Evolutionary conservation across 2,329 filamentous ascomycete genomes (phyloP), one percentile per base, ranked within the genome.

Genomic region (Berkeleyomyces rouxiae): DNA sequence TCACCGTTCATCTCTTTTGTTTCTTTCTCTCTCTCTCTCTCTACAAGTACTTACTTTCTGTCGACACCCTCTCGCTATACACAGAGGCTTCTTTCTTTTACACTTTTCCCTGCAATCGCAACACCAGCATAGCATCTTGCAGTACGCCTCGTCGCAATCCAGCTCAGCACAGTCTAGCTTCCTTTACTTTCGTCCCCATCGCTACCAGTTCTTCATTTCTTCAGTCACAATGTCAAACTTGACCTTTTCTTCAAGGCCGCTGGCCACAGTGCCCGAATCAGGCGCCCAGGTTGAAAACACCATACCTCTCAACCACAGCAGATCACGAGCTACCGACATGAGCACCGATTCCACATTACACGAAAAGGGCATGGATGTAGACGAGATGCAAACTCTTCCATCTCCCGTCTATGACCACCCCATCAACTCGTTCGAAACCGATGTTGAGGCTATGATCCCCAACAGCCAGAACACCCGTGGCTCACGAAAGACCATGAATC

Each of bases 361-460:
- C 33, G 68, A 70, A 62, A 68, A 67, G 58, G 67, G 66, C 63
- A 67, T 70, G 51, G 69, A 73, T 31, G 65, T 69, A n/a, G 67
- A 67, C 75, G 73, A 66, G 73, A 73, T 64, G 69, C 75, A 31
- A 77, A 77, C 0, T 77, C 76, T 9, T 78, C 79, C 1, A 70
- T 70, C 49, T 76, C 77, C 1, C 71, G 73, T 47, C 71, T 71
- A 47, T 72, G 70, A 49, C 68, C 70, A 64, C 36, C 70, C 63
- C n/a, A 39, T 47, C 40, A 79, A 80, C 67, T 79, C 80, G 31
- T 83, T 82, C 68, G 80, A 83, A 60, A 78, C 78, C 4, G 81
- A 83, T 66, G 73, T 83, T 58, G 81, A 83, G 69, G 79, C 78
- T 43, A 76, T 78, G 71, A 70, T 77, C 53, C 72, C 77, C n/a